These are phyloP conservation scores for Antrodiella citrinella DNA, from an alignment of 768 basidiomycete species.

Conservation along the genomic window DNA sequence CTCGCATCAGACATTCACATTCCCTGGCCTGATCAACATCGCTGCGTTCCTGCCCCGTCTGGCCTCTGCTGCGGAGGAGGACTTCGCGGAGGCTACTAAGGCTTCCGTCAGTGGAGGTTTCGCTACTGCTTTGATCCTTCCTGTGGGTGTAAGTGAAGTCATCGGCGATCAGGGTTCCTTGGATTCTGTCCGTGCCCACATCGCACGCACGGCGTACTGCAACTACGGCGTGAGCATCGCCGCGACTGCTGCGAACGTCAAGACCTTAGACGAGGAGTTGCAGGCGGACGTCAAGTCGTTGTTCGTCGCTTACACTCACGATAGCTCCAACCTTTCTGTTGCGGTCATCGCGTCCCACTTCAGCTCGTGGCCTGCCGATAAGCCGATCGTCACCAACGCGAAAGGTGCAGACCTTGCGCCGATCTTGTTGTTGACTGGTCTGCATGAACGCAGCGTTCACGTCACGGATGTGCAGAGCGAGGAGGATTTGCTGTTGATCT, in stretches of 20 bases:
- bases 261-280: conserved; percentile 61
- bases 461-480: conserved; percentile 81
- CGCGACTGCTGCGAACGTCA: conserved; percentile 62
- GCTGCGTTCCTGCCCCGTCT: conserved; percentile 79
- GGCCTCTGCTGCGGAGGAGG: conserved; percentile 41
- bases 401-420: conserved; percentile 90
- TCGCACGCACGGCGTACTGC: conserved; percentile 62
- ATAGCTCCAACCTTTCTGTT: conserved; percentile 53
- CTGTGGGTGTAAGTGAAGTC: conserved; percentile 50
- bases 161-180: conserved; percentile 66
- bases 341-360: conserved; percentile 71
- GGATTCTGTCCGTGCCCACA: conserved; percentile 59
- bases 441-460: conserved; percentile 84
- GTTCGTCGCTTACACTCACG: conserved; percentile 70
- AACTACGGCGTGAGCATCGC: conserved; percentile 82
- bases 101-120: conserved; percentile 88
- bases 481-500: conserved; percentile 86
- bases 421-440: conserved; percentile 85
- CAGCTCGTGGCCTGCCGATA: conserved; percentile 81
- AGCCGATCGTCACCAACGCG: conserved; percentile 92
- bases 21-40: conserved; percentile 90
- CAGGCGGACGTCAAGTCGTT: conserved; percentile 76
- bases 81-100: conserved; percentile 61
- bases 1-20: conserved; percentile 80
- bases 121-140: conserved; percentile 74